A percentile compares a stretch with the other conserved stretches of the same genome.
Conservation (phyloP, 495 filamentous ascomycete genomes). For the Penicillium crystallinum region DNA sequence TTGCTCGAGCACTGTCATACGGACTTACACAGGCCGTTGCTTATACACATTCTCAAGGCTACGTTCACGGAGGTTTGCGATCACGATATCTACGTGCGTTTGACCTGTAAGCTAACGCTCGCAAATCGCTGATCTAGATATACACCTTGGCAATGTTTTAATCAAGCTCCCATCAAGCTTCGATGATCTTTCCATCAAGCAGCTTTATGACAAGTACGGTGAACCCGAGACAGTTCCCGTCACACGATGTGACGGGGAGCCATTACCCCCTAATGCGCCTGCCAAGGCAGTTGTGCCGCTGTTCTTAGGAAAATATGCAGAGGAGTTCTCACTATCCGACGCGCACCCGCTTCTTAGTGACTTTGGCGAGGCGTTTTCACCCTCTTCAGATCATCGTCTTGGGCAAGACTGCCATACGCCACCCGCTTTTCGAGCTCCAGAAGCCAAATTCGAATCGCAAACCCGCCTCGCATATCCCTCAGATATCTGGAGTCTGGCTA, state of each 20-base stretch:
- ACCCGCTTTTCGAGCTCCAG: slow-evolving; percentile 25
- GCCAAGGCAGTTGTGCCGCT: slow-evolving; percentile 25
- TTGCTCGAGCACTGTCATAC: slow-evolving; percentile 24
- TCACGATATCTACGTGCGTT: no score
- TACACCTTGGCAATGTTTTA: slow-evolving; percentile 35
- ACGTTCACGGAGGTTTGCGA: slow-evolving; percentile 30
- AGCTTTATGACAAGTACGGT: slow-evolving; percentile 15
- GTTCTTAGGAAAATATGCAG: slow-evolving; percentile 26
- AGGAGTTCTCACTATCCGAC: slow-evolving; percentile 24
- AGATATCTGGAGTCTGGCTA: slow-evolving; percentile 37
- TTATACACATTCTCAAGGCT: slow-evolving; percentile 31
- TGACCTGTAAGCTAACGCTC: no score
- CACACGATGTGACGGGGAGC: slow-evolving; percentile 12
- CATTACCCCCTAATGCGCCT: slow-evolving; percentile 20
- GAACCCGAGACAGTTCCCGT: slow-evolving; percentile 12
- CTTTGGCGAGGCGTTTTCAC: slow-evolving; percentile 31
- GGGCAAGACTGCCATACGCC: slow-evolving; percentile 32
- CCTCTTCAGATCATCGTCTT: slow-evolving; percentile 14
- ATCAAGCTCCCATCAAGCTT: slow-evolving; percentile 31
- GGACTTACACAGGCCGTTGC: slow-evolving; percentile 21
- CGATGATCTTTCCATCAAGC: slow-evolving; percentile 10
- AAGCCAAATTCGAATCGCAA: slow-evolving; percentile 27
- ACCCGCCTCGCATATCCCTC: slow-evolving; percentile 23
- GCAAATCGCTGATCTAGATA: slow-evolving; percentile 25
- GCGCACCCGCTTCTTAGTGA: slow-evolving; percentile 25